Conservation (phyloP, 805 yeast species). For the Kurtzmaniella cleridarum region DNA sequence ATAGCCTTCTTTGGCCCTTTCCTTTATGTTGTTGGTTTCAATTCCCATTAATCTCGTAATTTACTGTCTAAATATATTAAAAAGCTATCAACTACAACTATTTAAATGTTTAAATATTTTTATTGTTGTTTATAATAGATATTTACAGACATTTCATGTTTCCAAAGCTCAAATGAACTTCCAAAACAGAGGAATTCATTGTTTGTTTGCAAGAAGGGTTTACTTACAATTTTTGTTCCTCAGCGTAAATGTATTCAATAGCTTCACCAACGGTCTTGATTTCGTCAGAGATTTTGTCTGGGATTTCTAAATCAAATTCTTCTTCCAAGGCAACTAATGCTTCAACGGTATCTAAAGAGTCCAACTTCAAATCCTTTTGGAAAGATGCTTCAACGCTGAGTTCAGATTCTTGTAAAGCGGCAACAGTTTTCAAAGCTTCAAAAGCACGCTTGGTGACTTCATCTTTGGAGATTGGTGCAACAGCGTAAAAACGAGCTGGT, state of each 20-base stretch:
- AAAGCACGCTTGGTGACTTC: slow-evolving; percentile 81
- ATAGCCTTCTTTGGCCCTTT: no score
- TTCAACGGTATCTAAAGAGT: slow-evolving; percentile 92
- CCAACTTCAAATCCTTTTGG: slow-evolving; percentile 76
- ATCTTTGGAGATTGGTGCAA: slow-evolving; percentile 61
- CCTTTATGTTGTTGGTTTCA: no score
- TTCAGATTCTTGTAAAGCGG: slow-evolving; percentile 42
- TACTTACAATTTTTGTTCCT: slow-evolving; percentile 40
- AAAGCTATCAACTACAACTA: neutral
- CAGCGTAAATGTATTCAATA: slow-evolving; percentile 74
- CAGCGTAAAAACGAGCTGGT: slow-evolving; percentile 51
- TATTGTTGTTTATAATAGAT: no score
- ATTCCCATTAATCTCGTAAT: no score
- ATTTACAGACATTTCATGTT: no score
- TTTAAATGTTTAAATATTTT: neutral
- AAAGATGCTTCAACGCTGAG: slow-evolving; percentile 46
- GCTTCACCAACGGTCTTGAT: slow-evolving; percentile 93
- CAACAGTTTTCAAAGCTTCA: slow-evolving; percentile 63
- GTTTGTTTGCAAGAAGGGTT: no score
- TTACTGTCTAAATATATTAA: no score
- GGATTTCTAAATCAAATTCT: slow-evolving; percentile 74
- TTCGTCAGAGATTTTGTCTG: slow-evolving; percentile 89
- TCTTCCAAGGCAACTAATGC: slow-evolving; percentile 95
- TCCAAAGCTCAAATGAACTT: no score
- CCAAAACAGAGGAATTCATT: no score